Percentiles rank a stretch among this genome's conserved stretches.
phyloP scores from a whole-genome alignment of 495 filamentous ascomycete genomes.

The Pseudomonodictys pantanalensis region DNA sequence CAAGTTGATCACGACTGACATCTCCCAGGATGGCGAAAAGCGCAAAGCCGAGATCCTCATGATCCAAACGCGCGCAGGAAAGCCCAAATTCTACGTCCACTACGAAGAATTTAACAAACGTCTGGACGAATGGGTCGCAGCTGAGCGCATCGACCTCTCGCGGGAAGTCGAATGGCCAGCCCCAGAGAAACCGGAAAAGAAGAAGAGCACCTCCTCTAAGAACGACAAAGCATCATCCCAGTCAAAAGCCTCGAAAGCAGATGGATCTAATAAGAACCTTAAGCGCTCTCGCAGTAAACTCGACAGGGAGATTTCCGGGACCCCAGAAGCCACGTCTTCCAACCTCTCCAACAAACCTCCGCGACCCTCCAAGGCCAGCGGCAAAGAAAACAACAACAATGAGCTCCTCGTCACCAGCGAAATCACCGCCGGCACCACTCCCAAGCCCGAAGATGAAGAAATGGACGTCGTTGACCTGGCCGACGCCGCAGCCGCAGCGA shows the following conservation, averaged over 20 bases:
- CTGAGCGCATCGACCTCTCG: slow-evolving; percentile 74
- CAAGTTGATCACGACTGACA: neutral
- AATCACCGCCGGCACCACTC: slow-evolving; percentile 48
- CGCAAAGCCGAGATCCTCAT: slow-evolving; percentile 92
- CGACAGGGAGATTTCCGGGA: slow-evolving; percentile 57
- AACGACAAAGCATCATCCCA: slow-evolving; percentile 39
- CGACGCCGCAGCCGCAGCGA: slow-evolving; percentile 55
- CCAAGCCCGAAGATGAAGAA: slow-evolving; percentile 58
- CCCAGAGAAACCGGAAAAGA: slow-evolving; percentile 48
- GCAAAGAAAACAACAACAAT: slow-evolving; percentile 63
- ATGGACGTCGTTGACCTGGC: slow-evolving; percentile 62
- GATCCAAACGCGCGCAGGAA: slow-evolving; percentile 78
- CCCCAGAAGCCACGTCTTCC: slow-evolving; percentile 48
- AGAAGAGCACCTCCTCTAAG: slow-evolving; percentile 30
- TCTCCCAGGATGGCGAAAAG: slow-evolving; percentile 68
- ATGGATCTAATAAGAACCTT: slow-evolving; percentile 52
- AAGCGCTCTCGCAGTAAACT: slow-evolving; percentile 51
- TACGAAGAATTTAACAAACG: slow-evolving; percentile 99
- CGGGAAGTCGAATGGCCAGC: slow-evolving; percentile 75
- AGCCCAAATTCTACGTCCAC: slow-evolving; percentile 63
- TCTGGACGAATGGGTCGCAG: slow-evolving; percentile 91
- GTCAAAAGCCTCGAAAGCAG: too few species aligned
- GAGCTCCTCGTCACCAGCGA: slow-evolving; percentile 51
- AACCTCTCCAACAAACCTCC: slow-evolving; percentile 53
- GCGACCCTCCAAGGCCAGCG: slow-evolving; percentile 55